Conservation (phyloP, 106 monocot species). For the Dioscorea alata region DNA sequence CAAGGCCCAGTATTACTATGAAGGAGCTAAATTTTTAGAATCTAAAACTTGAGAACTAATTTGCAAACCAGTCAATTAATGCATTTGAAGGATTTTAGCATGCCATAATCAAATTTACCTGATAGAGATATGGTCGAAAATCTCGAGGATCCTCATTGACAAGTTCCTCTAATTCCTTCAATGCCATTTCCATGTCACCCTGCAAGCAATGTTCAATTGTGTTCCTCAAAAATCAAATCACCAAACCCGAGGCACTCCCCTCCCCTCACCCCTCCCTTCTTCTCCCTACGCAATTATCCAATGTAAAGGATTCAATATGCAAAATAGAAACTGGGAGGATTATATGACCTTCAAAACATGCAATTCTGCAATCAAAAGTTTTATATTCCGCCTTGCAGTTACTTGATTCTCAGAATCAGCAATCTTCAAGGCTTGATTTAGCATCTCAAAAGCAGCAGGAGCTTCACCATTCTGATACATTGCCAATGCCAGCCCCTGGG, state of each 20-base stretch:
- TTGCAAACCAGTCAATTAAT: neutral
- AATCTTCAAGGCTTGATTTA: constrained; percentile 68
- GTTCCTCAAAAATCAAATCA: no score
- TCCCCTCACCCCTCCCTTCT: no score
- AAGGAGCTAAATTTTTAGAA: neutral
- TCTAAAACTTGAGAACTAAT: neutral
- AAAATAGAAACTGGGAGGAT: no score
- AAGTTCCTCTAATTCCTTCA: constrained; percentile 56
- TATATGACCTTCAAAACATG: constrained; percentile 76
- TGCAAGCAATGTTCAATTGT: constrained; percentile 9
- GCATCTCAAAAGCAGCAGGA: constrained; percentile 59
- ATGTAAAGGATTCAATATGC: neutral
- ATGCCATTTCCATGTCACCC: constrained; percentile 75
- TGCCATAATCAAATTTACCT: constrained; percentile 29
- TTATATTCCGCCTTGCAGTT: constrained; percentile 73
- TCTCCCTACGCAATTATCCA: neutral
- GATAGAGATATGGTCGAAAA: constrained; percentile 85
- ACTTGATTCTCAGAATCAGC: constrained; percentile 69
- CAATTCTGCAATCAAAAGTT: constrained; percentile 86
- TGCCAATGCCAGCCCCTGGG: constrained; percentile 77
- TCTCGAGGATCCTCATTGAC: constrained; percentile 70
- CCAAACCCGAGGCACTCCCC: no score
- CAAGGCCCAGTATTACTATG: no score
- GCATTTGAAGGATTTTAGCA: neutral
- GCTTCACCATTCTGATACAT: constrained; percentile 84